Evolutionary conservation across 441 rosid species (phyloP), one percentile per base, ranked within the genome.

Genomic region (Jatropha multifida): DNA sequence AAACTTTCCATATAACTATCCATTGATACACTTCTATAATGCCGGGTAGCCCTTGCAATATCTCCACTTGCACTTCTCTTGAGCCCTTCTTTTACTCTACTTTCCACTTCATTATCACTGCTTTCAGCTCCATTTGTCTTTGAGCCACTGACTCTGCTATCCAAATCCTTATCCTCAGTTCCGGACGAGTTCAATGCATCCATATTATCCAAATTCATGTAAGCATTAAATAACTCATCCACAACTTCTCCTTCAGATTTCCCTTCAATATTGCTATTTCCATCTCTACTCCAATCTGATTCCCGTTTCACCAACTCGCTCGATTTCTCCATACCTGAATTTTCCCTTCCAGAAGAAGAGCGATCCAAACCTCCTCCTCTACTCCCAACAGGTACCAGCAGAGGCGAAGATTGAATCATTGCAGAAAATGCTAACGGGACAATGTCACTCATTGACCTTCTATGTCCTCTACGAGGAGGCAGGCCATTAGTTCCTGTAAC

Each of bases 61-160:
- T 93, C 98, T 37, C 84, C 92, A 15, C 85, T 93, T 0, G 94
- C 97, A 73, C 87, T 85, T 79, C 96, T 91, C 81, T 95, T 95
- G 48, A 87, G 76, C 51, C 92, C 90, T 65, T 85, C 93, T 79
- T 89, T 85, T 32, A 86, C 82, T 37, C 90, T 80, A 82, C 88
- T 93, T 61, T 95, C 98, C 0, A 90, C 98, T 81, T 92, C 98
- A 13, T 94, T 94, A 74, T 93, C 99, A 78, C 97, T 94, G 84
- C 88, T 88, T 67, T 90, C 92, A 18, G 86, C 88, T 63, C 94
- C 97, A 59, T 88, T 88, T 2, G 96, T 90, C 83, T 87, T 93
- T 2, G 94, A 85, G 54, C 96, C 94, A 63, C 97, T 95, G 0
- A 90, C 96, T 76, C 92, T 82, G 67, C 97, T 93, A 66, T 91